Evolutionary conservation across 1,139 yeast genomes (phyloP).

Genomic region (Debaryomyces subglobosus): DNA sequence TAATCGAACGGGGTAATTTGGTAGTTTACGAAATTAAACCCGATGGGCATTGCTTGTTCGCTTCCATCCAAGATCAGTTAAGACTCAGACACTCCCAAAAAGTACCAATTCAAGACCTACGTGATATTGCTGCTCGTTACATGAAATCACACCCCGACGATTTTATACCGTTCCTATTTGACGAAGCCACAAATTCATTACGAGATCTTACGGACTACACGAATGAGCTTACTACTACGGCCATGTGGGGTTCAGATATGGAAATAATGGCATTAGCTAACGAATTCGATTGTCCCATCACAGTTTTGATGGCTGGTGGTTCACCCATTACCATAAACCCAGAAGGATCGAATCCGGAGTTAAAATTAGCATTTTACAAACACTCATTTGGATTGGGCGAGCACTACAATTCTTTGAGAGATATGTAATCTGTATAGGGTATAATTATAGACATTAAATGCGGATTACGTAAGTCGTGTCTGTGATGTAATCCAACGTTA

Average conservation of each 20-base stretch:
- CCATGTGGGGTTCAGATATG: conserved; percentile 97
- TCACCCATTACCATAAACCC: conserved; percentile 64
- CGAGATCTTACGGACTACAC: conserved; percentile 73
- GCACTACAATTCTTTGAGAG: conserved; percentile 86
- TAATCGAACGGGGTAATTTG: conserved; percentile 53
- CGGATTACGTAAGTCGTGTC: not conserved
- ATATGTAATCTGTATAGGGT: conserved; percentile 21
- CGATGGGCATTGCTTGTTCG: conserved; percentile 93
- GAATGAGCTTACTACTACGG: conserved; percentile 64
- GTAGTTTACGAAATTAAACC: conserved; percentile 71
- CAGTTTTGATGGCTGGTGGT: conserved; percentile 76
- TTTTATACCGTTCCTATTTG: conserved; percentile 80
- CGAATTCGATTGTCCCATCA: conserved; percentile 69
- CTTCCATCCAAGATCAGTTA: conserved; percentile 82
- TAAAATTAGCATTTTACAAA: conserved; percentile 78
- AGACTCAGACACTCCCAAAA: conserved; percentile 46
- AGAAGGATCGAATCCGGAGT: conserved; percentile 47
- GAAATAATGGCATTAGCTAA: conserved; percentile 82
- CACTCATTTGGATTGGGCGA: conserved; percentile 91
- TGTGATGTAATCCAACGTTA: not conserved
- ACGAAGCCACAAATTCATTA: conserved; percentile 66
- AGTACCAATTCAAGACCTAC: conserved; percentile 53
- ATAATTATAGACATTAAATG: not conserved
- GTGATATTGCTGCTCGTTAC: conserved; percentile 67
- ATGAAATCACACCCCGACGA: conserved; percentile 67